Conservation (phyloP, 1,284 basidiomycete genomes). For the Melampsora allii-populina region DNA sequence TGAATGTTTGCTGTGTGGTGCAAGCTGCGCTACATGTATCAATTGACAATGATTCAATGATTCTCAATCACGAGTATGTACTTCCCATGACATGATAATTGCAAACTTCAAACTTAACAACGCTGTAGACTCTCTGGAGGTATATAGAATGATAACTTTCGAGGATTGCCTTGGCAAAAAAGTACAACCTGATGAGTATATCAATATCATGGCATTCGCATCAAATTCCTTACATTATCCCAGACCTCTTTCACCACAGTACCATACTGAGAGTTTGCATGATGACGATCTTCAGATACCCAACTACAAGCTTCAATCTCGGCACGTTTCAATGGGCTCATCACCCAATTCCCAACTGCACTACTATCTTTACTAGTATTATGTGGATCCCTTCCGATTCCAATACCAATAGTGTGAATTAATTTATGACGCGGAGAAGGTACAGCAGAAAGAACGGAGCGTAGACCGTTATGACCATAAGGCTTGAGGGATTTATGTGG, state of each 20-base stretch:
- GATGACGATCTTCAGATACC: not conserved
- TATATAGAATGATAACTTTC: no score
- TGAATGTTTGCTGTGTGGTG: no score
- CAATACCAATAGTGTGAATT: conserved; percentile 6
- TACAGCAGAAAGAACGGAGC: conserved; percentile 20
- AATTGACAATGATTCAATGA: no score
- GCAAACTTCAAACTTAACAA: no score
- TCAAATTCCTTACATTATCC: not conserved
- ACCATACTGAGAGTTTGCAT: not conserved
- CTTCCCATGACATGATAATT: no score
- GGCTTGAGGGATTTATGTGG: conserved; percentile 17
- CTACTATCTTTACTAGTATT: conserved; percentile 9
- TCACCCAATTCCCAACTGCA: conserved; percentile 21
- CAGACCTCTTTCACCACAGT: not conserved
- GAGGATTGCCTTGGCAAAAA: no score
- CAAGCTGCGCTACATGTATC: no score
- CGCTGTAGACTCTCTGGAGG: no score
- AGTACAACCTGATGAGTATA: no score
- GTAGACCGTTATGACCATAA: conserved; percentile 31
- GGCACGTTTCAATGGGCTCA: conserved; percentile 15
- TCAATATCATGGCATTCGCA: not conserved
- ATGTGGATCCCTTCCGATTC: conserved; percentile 14
- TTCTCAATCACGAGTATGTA: no score
- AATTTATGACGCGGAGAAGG: conserved; percentile 7
- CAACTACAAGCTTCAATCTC: conserved; percentile 33